Conservation (phyloP, 192 early-diverging fungal species). For the Umbelopsis isabellina region DNA sequence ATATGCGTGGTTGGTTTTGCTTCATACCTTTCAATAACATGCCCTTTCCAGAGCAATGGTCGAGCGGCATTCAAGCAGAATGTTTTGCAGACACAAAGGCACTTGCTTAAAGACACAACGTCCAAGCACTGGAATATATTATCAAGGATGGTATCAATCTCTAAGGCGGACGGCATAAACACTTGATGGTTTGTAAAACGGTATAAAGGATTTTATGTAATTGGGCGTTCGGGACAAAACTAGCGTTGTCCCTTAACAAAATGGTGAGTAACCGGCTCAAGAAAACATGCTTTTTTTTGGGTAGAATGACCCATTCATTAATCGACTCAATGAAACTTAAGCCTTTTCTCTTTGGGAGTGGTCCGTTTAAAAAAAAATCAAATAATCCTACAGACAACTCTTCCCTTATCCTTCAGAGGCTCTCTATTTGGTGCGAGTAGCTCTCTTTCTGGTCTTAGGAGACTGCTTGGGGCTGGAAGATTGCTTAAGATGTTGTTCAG, state of each 20-base stretch:
- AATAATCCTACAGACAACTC: not conserved
- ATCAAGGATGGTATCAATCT: not conserved
- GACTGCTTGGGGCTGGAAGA: conserved; percentile 22
- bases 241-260: no score
- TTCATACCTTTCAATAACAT: conserved; percentile 1
- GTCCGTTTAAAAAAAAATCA: no score
- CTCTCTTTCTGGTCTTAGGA: conserved; percentile 40
- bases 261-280: no score
- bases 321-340: no score
- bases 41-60: not conserved
- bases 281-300: no score
- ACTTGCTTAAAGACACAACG: not conserved
- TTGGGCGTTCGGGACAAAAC: not conserved
- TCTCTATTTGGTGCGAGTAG: conserved; percentile 26
- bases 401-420: not conserved
- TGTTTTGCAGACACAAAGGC: not conserved
- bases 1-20: not conserved
- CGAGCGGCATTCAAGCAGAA: not conserved
- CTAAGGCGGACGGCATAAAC: not conserved
- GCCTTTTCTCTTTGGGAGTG: no score
- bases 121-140: not conserved
- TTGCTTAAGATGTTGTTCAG: conserved; percentile 47
- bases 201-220: not conserved
- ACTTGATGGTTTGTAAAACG: not conserved
- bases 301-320: no score